Percentiles rank a stretch among this genome's conserved stretches.
Evolutionary conservation across 78 protist genomes (phyloP).

Genomic region (Creolimax fragrantissima): DNA sequence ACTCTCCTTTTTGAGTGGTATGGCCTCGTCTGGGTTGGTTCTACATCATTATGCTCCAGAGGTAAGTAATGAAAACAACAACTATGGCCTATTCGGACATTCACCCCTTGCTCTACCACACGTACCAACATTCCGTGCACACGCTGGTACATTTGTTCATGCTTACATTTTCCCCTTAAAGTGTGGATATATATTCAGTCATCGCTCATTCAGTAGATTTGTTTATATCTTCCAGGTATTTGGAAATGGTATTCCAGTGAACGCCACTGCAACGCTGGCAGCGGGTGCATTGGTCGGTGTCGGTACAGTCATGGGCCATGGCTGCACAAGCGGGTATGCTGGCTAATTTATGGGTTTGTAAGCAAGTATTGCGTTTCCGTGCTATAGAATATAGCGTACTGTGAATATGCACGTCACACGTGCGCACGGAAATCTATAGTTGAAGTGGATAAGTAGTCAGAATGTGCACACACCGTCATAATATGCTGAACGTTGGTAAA

Average conservation of each 20-base stretch:
- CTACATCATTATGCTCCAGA: background rate
- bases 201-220: background rate
- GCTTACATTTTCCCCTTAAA: background rate
- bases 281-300: constrained; percentile 8
- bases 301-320: constrained; percentile 7
- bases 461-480: no score
- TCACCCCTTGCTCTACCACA: no score
- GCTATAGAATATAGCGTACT: no score
- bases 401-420: no score
- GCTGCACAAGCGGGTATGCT: constrained; percentile 8
- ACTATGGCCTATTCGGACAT: no score
- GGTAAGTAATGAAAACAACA: background rate
- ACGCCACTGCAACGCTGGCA: background rate
- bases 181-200: background rate
- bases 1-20: background rate
- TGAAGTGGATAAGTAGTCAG: no score
- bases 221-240: background rate
- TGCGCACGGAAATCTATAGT: no score
- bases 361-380: no score
- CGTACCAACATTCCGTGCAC: no score
- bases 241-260: background rate
- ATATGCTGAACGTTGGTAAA: no score
- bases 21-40: background rate
- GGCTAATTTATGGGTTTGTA: no score
- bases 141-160: background rate